A percentile compares a stretch with the other conserved stretches of the same genome.
phyloP scores from a whole-genome alignment of 352 stramenopile genomes.

The Phytophthora megakarya region DNA sequence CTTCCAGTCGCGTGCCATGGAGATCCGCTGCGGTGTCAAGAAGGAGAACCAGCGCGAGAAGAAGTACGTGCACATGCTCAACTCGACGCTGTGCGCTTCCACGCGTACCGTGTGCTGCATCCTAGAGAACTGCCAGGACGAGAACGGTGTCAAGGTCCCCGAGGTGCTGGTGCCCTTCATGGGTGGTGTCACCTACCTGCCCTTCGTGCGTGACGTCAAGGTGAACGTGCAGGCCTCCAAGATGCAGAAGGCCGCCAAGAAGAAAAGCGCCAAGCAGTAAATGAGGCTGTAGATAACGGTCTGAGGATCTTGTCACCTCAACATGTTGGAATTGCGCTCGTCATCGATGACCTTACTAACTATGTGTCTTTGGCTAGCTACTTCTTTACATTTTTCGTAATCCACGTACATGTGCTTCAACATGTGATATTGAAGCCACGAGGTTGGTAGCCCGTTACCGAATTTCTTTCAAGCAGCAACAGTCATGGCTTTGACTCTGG shows the following conservation, averaged over 20 bases:
- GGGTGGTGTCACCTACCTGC: conserved; percentile 98
- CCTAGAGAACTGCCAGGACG: conserved; percentile 99
- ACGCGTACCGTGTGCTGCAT: conserved; percentile 99
- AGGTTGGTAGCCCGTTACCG: too few relatives aligned
- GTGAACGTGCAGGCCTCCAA: conserved; percentile 92
- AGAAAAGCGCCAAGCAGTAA: conserved; percentile 86
- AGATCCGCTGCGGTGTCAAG: conserved; percentile 96
- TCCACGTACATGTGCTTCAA: conserved; percentile 24
- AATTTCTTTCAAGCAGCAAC: too few relatives aligned
- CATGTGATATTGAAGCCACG: too few relatives aligned
- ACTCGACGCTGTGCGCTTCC: conserved; percentile 98
- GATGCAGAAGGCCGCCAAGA: conserved; percentile 95
- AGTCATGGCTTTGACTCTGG: neutral
- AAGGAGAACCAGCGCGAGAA: conserved; percentile 95
- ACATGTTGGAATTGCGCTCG: conserved; percentile 33
- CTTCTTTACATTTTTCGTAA: conserved; percentile 22
- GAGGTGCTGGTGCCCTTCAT: conserved; percentile 98
- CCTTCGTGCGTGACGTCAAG: conserved; percentile 96
- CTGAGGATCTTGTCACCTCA: conserved; percentile 10
- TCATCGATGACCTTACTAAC: conserved; percentile 12
- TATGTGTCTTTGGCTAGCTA: conserved; percentile 12
- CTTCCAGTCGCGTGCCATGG: conserved; percentile 97
- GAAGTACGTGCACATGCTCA: conserved; percentile 99
- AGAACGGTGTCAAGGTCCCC: conserved; percentile 96
- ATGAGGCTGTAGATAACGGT: conserved; percentile 36